A percentile compares a stretch with the other conserved stretches of the same genome.
Evolutionary conservation across 306 rosid species (phyloP).

Genomic region (Castanea mollissima): DNA sequence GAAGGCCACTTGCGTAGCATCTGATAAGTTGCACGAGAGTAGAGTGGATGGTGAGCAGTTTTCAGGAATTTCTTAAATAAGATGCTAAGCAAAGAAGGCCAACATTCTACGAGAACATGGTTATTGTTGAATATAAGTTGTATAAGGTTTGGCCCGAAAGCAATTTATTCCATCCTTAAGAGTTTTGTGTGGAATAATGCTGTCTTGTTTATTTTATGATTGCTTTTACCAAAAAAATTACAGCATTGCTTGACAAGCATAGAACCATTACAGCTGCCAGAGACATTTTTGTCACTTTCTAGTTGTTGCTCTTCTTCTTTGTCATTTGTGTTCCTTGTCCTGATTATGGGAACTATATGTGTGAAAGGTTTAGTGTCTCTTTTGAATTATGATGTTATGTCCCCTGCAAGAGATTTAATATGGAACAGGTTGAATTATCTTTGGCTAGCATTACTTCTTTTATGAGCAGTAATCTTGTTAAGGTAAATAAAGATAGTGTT

Average conservation of each 20-base stretch:
- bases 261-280: constrained; percentile 2
- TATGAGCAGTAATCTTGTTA: not conserved
- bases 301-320: not conserved
- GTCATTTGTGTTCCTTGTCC: not conserved
- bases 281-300: not conserved
- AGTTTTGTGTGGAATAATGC: not conserved
- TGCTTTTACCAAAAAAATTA: not conserved
- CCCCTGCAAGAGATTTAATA: not conserved
- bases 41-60: not conserved
- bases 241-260: not conserved
- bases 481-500: not conserved
- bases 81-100: constrained; percentile 8
- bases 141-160: not conserved
- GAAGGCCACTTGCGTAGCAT: not conserved
- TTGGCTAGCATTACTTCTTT: not conserved
- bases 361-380: not conserved
- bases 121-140: not conserved
- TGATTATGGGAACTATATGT: not conserved
- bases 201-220: not conserved
- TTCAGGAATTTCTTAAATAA: constrained; percentile 5
- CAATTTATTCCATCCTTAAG: not conserved
- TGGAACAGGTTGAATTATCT: not conserved
- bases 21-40: not conserved
- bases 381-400: not conserved
- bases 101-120: not conserved